Conservation (phyloP, 352 stramenopile species). For the Globisporangium apiculatum region DNA sequence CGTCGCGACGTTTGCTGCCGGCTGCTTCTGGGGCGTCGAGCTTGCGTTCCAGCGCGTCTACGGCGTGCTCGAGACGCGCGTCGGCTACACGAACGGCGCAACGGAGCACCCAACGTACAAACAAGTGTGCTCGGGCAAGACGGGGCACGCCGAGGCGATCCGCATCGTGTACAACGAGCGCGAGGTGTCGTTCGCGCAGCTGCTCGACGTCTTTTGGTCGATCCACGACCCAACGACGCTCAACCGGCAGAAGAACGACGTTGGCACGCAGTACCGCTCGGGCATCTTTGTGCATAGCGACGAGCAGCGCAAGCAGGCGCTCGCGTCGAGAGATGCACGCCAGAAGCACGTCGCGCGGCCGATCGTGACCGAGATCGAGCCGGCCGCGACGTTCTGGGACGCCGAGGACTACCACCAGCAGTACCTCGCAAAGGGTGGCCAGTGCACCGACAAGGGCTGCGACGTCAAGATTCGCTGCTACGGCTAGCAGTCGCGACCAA, state of each 20-base stretch:
- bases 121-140: constrained; percentile 90
- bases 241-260: constrained; percentile 83
- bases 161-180: constrained; percentile 89
- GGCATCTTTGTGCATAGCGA: constrained; percentile 93
- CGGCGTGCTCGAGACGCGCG: constrained; percentile 90
- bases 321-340: constrained; percentile 55
- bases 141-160: constrained; percentile 94
- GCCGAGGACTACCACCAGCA: constrained; percentile 96
- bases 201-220: constrained; percentile 77
- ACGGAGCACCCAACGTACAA: constrained; percentile 92
- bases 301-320: constrained; percentile 74
- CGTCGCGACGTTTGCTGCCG: constrained; percentile 93
- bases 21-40: constrained; percentile 98
- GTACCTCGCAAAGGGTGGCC: constrained; percentile 95
- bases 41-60: constrained; percentile 94
- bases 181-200: constrained; percentile 75
- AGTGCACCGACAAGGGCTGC: constrained; percentile 90
- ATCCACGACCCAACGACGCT: constrained; percentile 93
- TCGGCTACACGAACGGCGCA: constrained; percentile 82
- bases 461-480: constrained; percentile 90
- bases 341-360: constrained; percentile 61
- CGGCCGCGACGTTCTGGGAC: constrained; percentile 84
- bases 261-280: constrained; percentile 94
- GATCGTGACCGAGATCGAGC: constrained; percentile 91
- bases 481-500: constrained; percentile 20